phyloP scores from a whole-genome alignment of 345 rosid species.

The Pistacia vera region DNA sequence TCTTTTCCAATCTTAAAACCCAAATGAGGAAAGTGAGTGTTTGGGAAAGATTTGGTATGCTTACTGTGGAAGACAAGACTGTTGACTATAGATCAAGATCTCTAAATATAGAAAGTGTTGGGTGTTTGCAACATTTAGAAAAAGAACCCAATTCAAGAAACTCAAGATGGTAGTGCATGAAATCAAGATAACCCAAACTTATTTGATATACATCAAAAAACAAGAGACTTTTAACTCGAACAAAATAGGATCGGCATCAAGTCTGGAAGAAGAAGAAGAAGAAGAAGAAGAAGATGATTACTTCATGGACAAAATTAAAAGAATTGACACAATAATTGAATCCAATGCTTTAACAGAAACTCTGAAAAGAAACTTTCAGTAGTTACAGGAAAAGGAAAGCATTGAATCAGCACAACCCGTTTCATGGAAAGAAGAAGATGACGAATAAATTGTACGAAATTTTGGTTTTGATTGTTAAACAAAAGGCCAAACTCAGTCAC shows the following conservation, averaged over 20 bases:
- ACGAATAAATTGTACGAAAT: constrained; percentile 14
- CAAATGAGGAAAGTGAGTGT: constrained; percentile 62
- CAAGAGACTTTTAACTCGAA: background rate
- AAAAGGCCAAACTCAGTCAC: constrained; percentile 3
- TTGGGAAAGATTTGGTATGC: constrained; percentile 32
- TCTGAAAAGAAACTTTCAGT: constrained; percentile 23
- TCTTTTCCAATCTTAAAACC: constrained; percentile 30
- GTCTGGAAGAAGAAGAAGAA: background rate
- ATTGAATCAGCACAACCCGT: constrained; percentile 12
- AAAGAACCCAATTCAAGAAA: constrained; percentile 24
- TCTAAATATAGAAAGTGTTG: constrained; percentile 47
- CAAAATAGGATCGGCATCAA: background rate
- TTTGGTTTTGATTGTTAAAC: background rate
- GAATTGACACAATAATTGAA: constrained; percentile 27
- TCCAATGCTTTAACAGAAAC: constrained; percentile 23
- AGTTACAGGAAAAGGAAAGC: constrained; percentile 17
- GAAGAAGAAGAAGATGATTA: constrained; percentile 8
- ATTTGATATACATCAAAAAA: background rate
- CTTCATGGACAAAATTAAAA: constrained; percentile 12
- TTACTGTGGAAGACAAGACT: constrained; percentile 52
- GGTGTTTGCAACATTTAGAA: constrained; percentile 15
- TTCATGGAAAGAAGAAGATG: constrained; percentile 18
- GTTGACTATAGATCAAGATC: constrained; percentile 36
- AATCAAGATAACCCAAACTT: constrained; percentile 23
- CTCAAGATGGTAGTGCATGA: constrained; percentile 27